Base-by-base conservation (phyloP, 2,329 filamentous ascomycete species). In the Fusarium sororula region DNA sequence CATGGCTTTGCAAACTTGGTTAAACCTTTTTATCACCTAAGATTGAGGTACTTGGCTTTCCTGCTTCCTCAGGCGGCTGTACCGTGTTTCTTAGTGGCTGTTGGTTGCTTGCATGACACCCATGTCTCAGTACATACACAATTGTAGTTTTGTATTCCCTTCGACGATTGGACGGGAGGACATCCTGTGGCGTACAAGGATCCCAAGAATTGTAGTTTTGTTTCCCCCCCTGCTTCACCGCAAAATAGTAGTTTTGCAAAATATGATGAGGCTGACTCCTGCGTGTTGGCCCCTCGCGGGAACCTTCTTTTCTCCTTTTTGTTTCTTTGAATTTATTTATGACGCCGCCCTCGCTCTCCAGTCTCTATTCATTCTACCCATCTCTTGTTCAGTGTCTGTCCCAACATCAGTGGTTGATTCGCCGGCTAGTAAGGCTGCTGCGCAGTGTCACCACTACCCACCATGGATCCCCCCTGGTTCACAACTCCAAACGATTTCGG, bases 1-100 rank as follows among this genome's bases (percentile, higher is more conserved):
- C 0, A 18, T n/a, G 7, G 14, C 28, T 13, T 1, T 9, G 1
- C 3, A 17, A 12, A 30, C 14, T 12, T 48, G 0, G 0, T 0
- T 12, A 12, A 8, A 4, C 0, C 0, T 18, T 30, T 50, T n/a
- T 3, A 8, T 30, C 28, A n/a, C 47, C 4, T n/a, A n/a, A 10
- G 26, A 6, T n/a, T 4, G 3, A 30, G 45, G 20, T n/a, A 4
- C 26, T 22, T 1, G 3, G 14, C 20, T n/a, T 9, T 48, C 14
- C 13, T 28, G 4, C 24, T 48, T 12, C 5, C 7, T 17, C 1
- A 15, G 26, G 26, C 10, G 22, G 20, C 6, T 48, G 26, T 48
- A 9, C 2, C 14, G 14, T 11, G 8, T 7, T 35, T 53, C 9
- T 53, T 11, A 7, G 17, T 53, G 50, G 30, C 24, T 28, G n/a